phyloP scores from a whole-genome alignment of 1,139 yeast genomes.

The Lodderomyces theae region DNA sequence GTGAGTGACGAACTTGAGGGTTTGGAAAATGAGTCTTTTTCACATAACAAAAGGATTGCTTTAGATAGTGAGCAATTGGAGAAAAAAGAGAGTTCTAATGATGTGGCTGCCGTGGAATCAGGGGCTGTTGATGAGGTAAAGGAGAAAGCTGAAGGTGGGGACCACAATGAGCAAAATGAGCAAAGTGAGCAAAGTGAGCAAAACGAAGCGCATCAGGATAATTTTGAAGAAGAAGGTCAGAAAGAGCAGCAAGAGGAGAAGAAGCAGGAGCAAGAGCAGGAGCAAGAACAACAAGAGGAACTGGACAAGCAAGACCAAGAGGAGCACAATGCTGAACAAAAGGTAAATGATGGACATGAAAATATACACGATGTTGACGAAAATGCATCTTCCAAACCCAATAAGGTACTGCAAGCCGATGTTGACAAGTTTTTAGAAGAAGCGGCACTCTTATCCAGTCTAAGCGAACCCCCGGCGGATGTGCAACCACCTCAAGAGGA shows the following conservation, averaged over 20 bases:
- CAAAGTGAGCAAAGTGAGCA: no score
- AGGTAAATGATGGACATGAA: no score
- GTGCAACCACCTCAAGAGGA: conserved; percentile 4
- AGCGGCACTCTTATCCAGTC: conserved; percentile 3
- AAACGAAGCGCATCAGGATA: no score
- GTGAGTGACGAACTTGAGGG: conserved; percentile 24
- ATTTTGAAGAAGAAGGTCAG: no score
- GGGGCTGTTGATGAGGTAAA: neutral
- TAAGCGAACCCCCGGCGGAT: neutral
- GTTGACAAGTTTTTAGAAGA: conserved; percentile 5
- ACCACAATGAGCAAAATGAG: neutral
- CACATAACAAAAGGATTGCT: conserved; percentile 64
- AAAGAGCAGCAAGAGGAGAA: no score
- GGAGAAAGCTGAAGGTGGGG: conserved; percentile 2
- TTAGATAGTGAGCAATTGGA: conserved; percentile 55
- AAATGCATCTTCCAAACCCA: no score
- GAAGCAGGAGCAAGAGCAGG: no score
- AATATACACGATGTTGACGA: no score
- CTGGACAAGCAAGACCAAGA: no score
- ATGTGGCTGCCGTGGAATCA: neutral
- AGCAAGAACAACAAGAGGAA: no score
- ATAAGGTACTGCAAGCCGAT: conserved; percentile 1
- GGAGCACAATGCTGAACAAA: no score
- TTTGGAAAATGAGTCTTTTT: neutral
- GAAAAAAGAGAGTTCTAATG: conserved; percentile 23